Evolutionary conservation across 768 basidiomycete species (phyloP).

Genomic region (Russula olivacea): DNA sequence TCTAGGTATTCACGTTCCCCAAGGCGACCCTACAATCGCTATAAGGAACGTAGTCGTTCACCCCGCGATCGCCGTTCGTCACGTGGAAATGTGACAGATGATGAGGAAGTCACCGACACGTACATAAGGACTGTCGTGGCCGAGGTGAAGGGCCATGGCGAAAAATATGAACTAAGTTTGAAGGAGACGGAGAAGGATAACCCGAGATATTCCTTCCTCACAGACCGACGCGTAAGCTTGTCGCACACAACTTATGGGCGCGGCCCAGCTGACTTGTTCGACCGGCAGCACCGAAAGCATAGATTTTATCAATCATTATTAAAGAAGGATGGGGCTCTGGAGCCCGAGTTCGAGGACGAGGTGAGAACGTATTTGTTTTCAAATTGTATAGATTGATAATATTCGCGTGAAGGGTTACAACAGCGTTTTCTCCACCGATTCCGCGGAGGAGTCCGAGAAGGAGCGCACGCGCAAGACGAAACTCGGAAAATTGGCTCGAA

Average conservation of each 20-base stretch:
- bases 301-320: constrained; percentile 66
- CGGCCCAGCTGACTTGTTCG: constrained; percentile 1
- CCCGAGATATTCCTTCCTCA: constrained; percentile 75
- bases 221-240: constrained; percentile 18
- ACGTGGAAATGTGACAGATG: constrained; percentile 39
- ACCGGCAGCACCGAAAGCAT: constrained; percentile 58
- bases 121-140: constrained; percentile 86
- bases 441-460: constrained; percentile 88
- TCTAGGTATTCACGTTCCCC: constrained; percentile 39
- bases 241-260: constrained; percentile 27
- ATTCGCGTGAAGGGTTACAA: constrained; percentile 60
- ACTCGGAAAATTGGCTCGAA: constrained; percentile 73
- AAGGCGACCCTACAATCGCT: constrained; percentile 32
- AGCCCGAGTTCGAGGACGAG: constrained; percentile 79
- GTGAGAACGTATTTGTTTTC: constrained; percentile 32
- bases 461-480: constrained; percentile 72
- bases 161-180: constrained; percentile 67
- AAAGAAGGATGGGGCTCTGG: constrained; percentile 46
- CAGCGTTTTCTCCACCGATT: constrained; percentile 86
- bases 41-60: constrained; percentile 41
- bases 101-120: constrained; percentile 69
- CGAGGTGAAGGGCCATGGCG: constrained; percentile 76
- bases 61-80: constrained; percentile 38
- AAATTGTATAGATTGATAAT: background rate
- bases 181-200: constrained; percentile 74